These are phyloP conservation scores for Penicillium herquei DNA, from an alignment of 495 filamentous ascomycete species.

Conservation along the genomic window DNA sequence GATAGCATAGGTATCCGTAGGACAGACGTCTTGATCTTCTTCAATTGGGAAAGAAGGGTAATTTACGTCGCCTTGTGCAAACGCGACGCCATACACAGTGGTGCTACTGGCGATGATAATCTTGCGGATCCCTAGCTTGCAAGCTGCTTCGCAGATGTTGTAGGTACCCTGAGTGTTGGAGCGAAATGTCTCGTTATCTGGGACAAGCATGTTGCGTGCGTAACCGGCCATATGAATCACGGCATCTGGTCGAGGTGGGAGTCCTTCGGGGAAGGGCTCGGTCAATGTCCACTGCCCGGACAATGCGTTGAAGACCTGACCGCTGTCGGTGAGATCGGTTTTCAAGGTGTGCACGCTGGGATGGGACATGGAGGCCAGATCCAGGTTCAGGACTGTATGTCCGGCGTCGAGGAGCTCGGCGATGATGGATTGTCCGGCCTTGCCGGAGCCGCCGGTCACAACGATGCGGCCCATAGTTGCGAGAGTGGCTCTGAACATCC, in stretches of 20 bases:
- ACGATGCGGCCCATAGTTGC: constrained; percentile 42
- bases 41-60: constrained; percentile 55
- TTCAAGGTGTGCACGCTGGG: constrained; percentile 54
- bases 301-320: constrained; percentile 57
- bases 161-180: constrained; percentile 53
- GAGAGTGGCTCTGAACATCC: neutral
- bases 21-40: constrained; percentile 49
- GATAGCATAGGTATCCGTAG: constrained; percentile 56
- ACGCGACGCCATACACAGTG: constrained; percentile 57
- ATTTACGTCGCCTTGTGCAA: constrained; percentile 51
- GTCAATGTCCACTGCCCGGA: constrained; percentile 53
- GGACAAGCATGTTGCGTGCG: constrained; percentile 58
- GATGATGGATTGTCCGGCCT: constrained; percentile 58
- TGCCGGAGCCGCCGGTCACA: constrained; percentile 58
- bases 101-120: constrained; percentile 54
- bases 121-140: constrained; percentile 57
- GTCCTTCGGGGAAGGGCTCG: constrained; percentile 38
- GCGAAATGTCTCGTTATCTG: constrained; percentile 55
- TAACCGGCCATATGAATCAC: constrained; percentile 60
- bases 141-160: constrained; percentile 59
- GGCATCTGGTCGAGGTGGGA: constrained; percentile 47
- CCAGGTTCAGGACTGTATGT: constrained; percentile 57
- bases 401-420: constrained; percentile 50
- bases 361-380: constrained; percentile 44
- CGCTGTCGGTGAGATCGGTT: constrained; percentile 55